Base-by-base conservation (phyloP, 495 filamentous ascomycete genomes). In the Lichenothelia convexa region DNA sequence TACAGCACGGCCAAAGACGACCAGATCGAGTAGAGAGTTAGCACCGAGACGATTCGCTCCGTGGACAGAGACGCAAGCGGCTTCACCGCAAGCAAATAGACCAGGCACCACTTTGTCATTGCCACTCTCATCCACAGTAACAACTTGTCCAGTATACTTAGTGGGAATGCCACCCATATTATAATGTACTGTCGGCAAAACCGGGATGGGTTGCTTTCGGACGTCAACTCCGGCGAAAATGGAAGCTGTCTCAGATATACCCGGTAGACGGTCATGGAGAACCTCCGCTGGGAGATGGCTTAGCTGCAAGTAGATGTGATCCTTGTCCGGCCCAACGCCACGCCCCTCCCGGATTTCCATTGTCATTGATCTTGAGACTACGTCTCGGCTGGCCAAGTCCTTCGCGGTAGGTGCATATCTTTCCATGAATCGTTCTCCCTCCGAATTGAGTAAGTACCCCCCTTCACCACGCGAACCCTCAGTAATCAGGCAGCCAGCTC, bases 111-210 rank as follows among this genome's bases (percentile, higher is more conserved):
- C 75, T 65, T 87, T 70, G 64, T 95, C 87, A 33, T 87, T 72
- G 45, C 87, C 87, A 26, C 57, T 51, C 53, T 73, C 71, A 50
- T 89, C 84, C 23, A 89, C 67, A 32, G 80, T 84, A 36, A 97
- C 56, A 49, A 94, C 89, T 61, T 94, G 85, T 55, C 89, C 89
- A 40, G 84, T 93, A 68, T 91, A 94, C 48, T 83, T 83, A 42
- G 89, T 97, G 26, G 89, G 87, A 53, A 97, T 93, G 64, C 89
- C 89, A 58, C 89, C 89, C 89, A 97, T 97, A 70, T 93, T 93
- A 71, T 97, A 97, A 68, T 97, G 89, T 49, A 93, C 89, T 22
- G 89, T 97, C 33, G 89, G 89, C 41, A 97, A 67, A 44, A 97
- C 89, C 34, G 89, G 89, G 50, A 97, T 97, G 42, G 87, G 89